Evolutionary conservation across 2,329 filamentous ascomycete species (phyloP), one percentile per base, ranked within the genome.

Genomic region (Claviceps fusiformis): DNA sequence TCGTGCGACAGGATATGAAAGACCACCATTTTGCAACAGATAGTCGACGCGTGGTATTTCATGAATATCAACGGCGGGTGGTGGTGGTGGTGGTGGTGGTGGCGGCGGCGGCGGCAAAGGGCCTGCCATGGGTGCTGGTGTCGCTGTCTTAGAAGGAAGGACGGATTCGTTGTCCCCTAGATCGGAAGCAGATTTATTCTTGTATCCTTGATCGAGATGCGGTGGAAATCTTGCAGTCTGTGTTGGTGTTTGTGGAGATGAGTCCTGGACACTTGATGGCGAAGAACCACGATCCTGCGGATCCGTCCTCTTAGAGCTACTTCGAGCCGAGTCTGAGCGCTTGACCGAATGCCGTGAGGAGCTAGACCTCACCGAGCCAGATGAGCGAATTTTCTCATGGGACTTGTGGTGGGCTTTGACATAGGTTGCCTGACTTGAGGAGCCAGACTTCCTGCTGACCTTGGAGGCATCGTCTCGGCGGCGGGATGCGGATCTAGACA

Each of bases 31-130:
- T 63, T 93, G 89, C 54, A 96, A 77, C 19, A 97, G 75, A 66
- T 97, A 97, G 67, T 97, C 92, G 19, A 97, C 90, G 58, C 88
- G 81, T 0, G 92, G 92, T 13, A 84, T 78, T 45, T 89, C 83
- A 47, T 85, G 76, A 53, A 83, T 73, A 61, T 83, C 79, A 9
- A 89, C 80, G 0, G 86, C 83, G 1, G 89, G 86, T 2, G 87
- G 90, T 0, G 90, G 89, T 1, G 89, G 79, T 1, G 79, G 75
- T 0, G 79, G 76, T 0, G 79, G 76, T 0, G 24, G 24, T 2
- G 24, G 24, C 24, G 24, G 74, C 31, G 31, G 31, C 31, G 31
- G 73, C 2, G 71, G 72, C 4, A 77, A 71, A 41, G 65, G 37
- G 55, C 61, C 62, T 33, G 68, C 56, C 59, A 48, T 55, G 35